Base-by-base conservation (phyloP, 176 grass and related monocot genomes). In the Paspalum vaginatum region DNA sequence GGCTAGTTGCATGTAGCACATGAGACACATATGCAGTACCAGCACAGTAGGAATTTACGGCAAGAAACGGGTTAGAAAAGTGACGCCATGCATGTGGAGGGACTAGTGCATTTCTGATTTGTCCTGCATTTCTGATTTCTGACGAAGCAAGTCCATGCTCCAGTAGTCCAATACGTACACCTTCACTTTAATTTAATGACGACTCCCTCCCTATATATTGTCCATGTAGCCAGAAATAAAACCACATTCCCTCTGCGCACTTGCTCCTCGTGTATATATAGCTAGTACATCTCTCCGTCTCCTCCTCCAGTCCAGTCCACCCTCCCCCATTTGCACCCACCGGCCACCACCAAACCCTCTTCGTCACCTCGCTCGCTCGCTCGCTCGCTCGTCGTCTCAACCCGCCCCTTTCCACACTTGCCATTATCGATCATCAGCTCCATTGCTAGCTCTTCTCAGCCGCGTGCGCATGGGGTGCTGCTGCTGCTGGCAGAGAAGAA, bases 271-370 rank as follows among this genome's bases (percentile, higher is more conserved):
- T 22, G 1, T 15, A 5, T 11, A 0, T 39, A 2, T 14, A 1
- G 43, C 67, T 48, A 76, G n/a, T 15, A 75, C 41, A 83, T 64
- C 66, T 45, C 59, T 57, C 41, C 49, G 81, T 61, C 76, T 18
- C 71, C 46, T 56, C 52, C 63, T n/a, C 37, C n/a, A n/a, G n/a
- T n/a, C 51, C 70, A 25, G 51, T 40, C 67, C 47, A 32, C 3
- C 32, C 32, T 32, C 32, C 49, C 54, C 56, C 65, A 81, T 79
- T 83, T 71, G 75, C 74, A 68, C 41, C 38, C 65, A 73, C 20
- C 18, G n/a, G 25, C 11, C 9, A 84, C 32, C 32, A 76, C 65
- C 77, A 71, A 70, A 72, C 43, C 16, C 6, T 40, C 64, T 59
- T 17, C 65, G 72, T 61, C 32, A 47, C 46, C 56, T 50, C 32